phyloP scores from a whole-genome alignment of 2,329 filamentous ascomycete species.

The Fusarium sp. region DNA sequence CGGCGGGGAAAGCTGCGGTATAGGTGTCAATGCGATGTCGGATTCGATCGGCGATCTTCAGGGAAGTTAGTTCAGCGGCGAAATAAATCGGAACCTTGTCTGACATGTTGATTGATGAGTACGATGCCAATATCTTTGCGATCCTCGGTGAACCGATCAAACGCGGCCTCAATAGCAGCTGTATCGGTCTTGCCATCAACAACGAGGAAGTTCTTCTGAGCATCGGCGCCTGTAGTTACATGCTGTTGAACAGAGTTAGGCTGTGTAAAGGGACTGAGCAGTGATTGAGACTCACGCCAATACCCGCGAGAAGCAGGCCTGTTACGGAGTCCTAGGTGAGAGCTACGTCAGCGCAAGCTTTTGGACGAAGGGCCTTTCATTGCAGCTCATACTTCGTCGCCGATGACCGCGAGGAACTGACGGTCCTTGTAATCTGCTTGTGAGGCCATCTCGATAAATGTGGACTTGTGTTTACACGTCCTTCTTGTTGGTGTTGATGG shows the following conservation, averaged over 20 bases:
- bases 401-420: conserved; percentile 96
- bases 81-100: conserved; percentile 39
- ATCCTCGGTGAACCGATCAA: conserved; percentile 86
- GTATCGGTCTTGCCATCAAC: conserved; percentile 95
- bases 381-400: conserved; percentile 79
- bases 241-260: conserved; percentile 65
- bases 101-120: conserved; percentile 96
- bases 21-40: conserved; percentile 89
- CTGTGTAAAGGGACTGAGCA: neutral
- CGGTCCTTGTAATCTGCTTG: conserved; percentile 79
- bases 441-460: conserved; percentile 54
- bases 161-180: conserved; percentile 85
- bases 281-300: conserved; percentile 72
- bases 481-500: conserved; percentile 26
- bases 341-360: conserved; percentile 41
- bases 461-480: conserved; percentile 11
- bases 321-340: conserved; percentile 86
- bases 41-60: conserved; percentile 91
- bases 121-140: conserved; percentile 97
- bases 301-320: conserved; percentile 91
- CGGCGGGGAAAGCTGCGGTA: conserved; percentile 92
- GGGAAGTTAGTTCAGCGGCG: conserved; percentile 28
- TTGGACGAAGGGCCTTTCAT: neutral
- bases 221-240: conserved; percentile 86
- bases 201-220: conserved; percentile 97